Evolutionary conservation across 768 basidiomycete genomes (phyloP), one percentile per base, ranked within the genome.

Genomic region (Podaxis pistillaris): DNA sequence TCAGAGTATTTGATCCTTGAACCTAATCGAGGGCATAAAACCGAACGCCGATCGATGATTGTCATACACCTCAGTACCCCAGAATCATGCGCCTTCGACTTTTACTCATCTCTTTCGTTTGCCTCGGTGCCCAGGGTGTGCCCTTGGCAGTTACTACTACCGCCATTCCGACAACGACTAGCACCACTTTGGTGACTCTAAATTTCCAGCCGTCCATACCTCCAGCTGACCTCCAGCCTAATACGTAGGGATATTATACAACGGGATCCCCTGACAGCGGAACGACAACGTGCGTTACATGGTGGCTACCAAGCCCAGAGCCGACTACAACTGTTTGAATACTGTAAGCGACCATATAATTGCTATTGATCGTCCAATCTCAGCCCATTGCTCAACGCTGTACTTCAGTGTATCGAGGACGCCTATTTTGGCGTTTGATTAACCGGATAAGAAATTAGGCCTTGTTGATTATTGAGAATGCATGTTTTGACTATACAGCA

Each of bases 401-500:
- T 22, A 46, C 17, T 1, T 19, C 19, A 17, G 44, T 19, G 44
- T 46, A 3, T n/a, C 8, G 17, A 19, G 15, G 8, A n/a, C 1
- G 15, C 17, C 44, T 46, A 46, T 46, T 19, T 8, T 9, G 15
- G 19, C 17, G 1, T 46, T 19, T n/a, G 19, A 8, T n/a, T 46
- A 46, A 5, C 3, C 2, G 7, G 44, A 46, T 19, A 46, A n/a
- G 17, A 17, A 8, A n/a, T 46, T 17, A n/a, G 15, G 13, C 19
- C 15, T 19, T 22, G 17, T 17, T 5, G 7, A 8, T 19, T 17
- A 17, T n/a, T 46, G 44, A n/a, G 19, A n/a, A 22, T 41, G 44
- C 19, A 46, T 46, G 17, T 19, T 38, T 46, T 50, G 13, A 15
- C 24, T 26, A 59, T 4, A 59, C 58, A 7, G 72, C 64, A 38